Evolutionary conservation across 208 protist species (phyloP), one percentile per base, ranked within the genome.

Genomic region (Porcisia hertigi): DNA sequence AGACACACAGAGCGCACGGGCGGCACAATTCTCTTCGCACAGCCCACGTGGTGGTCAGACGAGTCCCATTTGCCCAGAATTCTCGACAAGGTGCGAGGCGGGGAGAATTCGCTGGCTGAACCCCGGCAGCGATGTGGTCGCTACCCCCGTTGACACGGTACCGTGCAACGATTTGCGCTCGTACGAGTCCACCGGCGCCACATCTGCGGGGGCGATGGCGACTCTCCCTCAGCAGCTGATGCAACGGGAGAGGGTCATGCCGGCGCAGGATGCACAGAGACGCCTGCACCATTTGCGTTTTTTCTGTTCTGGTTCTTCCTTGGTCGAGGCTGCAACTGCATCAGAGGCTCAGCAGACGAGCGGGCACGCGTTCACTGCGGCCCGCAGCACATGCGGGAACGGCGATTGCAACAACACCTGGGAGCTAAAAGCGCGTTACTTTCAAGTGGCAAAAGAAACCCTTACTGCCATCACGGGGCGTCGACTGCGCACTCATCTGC

Each of bases 361-460:
- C 63, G 23, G 63, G 41, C 3, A 18, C 11, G 41, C 41, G 23
- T 30, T 25, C 23, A 52, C 63, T 12, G 41, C 20, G 18, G 9
- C 16, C 34, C 41, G 1, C 25, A 9, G 45, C 36, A 18, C 73
- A 41, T 30, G 30, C 36, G 49, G 8, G 18, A 49, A 18, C 49
- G 45, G 34, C 52, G 57, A 14, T 11, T 64, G 36, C 57, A 55
- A 5, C 25, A 43, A 30, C n/a, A 43, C 14, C 34, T 45, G 49
- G 34, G 47, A 30, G 14, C 64, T 80, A 23, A 52, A 52, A 18
- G 69, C 58, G 9, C 9, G 11, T 39, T 87, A 74, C 53, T 59
- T 67, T 59, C 79, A 84, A 52, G 73, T 77, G 2, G 69, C 71
- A 20, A 87, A 84, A 58, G 83, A 87, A 43, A 60, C 77, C 1